Evolutionary conservation across 2,329 filamentous ascomycete species (phyloP), one percentile per base, ranked within the genome.

Genomic region (Lachnellula cervina): DNA sequence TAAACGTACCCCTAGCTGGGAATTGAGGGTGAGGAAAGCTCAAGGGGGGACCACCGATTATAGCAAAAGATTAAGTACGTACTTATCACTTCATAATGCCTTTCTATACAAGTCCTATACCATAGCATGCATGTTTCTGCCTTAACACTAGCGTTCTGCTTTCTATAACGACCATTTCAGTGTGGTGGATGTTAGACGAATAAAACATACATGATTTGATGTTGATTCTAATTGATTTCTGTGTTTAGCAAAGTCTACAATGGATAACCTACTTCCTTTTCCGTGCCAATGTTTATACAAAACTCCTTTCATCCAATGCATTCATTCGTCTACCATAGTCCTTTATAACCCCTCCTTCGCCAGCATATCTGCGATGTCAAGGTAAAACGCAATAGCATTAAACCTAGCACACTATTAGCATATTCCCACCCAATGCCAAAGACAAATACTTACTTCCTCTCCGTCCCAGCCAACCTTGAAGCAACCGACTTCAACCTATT

Each of bases 341-440:
- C 16, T 16, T 45, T 34, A 70, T 28, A 70, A 50, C 2, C 81
- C 84, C 66, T 89, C 85, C 64, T 84, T 86, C 2, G 87, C 84
- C 49, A 90, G 72, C 86, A 88, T 89, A 65, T 89, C 81, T 11
- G 79, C 79, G 64, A 87, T 82, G 57, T 79, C 82, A 2, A 87
- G 75, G 63, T 87, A 87, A 64, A 87, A 86, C 0, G 84, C 84
- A 55, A 87, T 77, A 2, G 84, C 84, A 65, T 87, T 87, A 64
- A 87, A 87, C 16, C 79, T 83, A 52, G n/a, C 19, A 16, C 1
- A 28, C 3, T 34, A 37, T 66, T 54, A 64, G 58, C 47, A 60
- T 6, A 7, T 14, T 13, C 8, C 5, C 5, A 14, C 43, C 6
- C 8, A 42, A 40, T 38, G 4, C 3, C 11, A 40, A 40, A 38